These are phyloP conservation scores for Escovopsis weberi DNA, from an alignment of 2,329 filamentous ascomycete genomes.

Conservation along the genomic window DNA sequence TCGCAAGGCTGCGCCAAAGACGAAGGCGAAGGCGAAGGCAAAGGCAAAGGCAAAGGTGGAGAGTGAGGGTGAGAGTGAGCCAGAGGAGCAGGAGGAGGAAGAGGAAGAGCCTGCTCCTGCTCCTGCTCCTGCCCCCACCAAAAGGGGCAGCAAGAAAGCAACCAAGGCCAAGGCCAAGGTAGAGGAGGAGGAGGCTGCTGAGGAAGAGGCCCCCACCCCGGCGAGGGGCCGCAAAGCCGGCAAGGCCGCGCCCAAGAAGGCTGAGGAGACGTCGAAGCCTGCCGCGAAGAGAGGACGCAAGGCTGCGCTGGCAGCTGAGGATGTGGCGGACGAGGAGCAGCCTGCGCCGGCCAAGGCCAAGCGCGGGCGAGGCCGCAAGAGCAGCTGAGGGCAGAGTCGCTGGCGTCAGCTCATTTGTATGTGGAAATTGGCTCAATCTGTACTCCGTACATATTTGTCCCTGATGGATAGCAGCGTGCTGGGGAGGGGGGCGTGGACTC, in stretches of 20 bases:
- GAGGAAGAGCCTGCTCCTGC: conserved; percentile 3
- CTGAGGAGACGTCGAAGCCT: conserved; percentile 7
- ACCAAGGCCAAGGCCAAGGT: conserved; percentile 3
- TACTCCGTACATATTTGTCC: background rate
- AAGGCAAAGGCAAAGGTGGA: conserved; percentile 3
- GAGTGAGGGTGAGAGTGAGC: background rate
- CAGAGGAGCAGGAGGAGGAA: conserved; percentile 7
- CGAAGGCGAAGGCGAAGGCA: conserved; percentile 5
- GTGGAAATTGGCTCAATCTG: background rate
- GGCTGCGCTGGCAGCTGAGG: background rate
- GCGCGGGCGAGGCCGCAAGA: conserved; percentile 15
- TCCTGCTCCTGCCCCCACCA: background rate
- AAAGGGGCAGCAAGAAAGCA: conserved; percentile 5
- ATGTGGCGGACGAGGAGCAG: conserved; percentile 2
- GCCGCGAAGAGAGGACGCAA: conserved; percentile 16
- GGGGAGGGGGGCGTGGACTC: too few species aligned
- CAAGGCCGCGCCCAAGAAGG: conserved; percentile 4
- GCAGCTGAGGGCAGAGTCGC: background rate
- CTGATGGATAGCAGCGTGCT: too few species aligned
- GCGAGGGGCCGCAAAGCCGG: conserved; percentile 6
- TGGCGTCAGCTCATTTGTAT: background rate
- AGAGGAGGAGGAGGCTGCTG: background rate
- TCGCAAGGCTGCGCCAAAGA: conserved; percentile 7
- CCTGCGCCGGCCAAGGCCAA: conserved; percentile 1
- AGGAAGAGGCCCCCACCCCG: conserved; percentile 2